Percentiles rank a stretch among this genome's conserved stretches.
phyloP scores from a whole-genome alignment of 352 stramenopile species.

The Phytophthora sojae region DNA sequence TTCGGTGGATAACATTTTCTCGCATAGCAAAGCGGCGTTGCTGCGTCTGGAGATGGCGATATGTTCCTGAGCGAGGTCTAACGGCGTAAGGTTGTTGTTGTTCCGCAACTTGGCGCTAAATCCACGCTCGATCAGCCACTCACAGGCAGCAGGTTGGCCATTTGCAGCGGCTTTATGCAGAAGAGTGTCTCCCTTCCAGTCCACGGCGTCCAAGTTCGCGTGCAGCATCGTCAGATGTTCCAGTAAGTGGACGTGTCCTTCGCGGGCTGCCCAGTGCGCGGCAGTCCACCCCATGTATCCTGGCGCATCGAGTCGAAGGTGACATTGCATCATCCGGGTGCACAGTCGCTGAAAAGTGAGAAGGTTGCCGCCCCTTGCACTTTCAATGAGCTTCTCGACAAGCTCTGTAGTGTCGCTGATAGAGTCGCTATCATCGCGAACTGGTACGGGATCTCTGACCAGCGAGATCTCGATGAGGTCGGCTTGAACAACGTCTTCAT shows the following conservation, averaged over 20 bases:
- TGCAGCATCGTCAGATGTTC: conserved; percentile 58
- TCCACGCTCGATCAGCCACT: conserved; percentile 72
- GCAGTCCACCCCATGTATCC: conserved; percentile 83
- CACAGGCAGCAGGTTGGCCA: conserved; percentile 63
- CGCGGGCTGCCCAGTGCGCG: conserved; percentile 75
- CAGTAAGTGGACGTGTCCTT: conserved; percentile 71
- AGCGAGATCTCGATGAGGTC: conserved; percentile 79
- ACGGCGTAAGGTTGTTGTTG: conserved; percentile 69
- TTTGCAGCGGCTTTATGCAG: conserved; percentile 85
- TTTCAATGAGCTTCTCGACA: conserved; percentile 72
- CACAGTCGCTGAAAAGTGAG: conserved; percentile 55
- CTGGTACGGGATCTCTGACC: conserved; percentile 10
- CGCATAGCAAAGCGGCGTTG: conserved; percentile 53
- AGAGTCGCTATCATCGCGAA: conserved; percentile 1
- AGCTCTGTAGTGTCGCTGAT: conserved; percentile 45
- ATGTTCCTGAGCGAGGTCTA: conserved; percentile 69
- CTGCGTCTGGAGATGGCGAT: conserved; percentile 41
- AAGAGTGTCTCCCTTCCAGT: conserved; percentile 73
- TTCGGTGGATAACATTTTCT: conserved; percentile 56
- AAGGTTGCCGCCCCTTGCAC: conserved; percentile 68
- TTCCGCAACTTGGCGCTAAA: conserved; percentile 74
- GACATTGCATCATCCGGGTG: conserved; percentile 42
- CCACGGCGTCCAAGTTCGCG: conserved; percentile 70
- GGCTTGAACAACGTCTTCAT: conserved; percentile 27
- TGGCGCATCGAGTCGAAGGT: conserved; percentile 56